Base-by-base conservation (phyloP, 495 filamentous ascomycete genomes). In the Aspergillus cavernicola region DNA sequence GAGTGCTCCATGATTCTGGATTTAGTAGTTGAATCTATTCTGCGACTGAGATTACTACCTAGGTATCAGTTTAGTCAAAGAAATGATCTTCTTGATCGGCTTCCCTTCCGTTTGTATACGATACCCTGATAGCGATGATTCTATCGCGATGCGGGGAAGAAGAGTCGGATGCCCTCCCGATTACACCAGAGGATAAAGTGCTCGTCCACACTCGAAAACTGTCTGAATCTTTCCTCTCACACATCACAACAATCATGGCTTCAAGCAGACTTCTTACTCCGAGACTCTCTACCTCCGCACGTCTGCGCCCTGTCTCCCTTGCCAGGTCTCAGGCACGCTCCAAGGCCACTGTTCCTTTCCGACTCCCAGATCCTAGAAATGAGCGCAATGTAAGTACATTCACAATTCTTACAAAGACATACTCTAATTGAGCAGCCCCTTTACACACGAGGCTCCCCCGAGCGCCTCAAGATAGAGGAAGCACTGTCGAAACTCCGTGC, bases 361-460 rank as follows among this genome's bases (percentile, higher is more conserved):
- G 64, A 20, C 69, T 72, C 22, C 69, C 69, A 3, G 67, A 64
- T 44, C 56, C 67, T 10, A 52, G 67, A 31, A 72, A 72, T 50
- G 69, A 72, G 45, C 66, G 66, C 4, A 72, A 72, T 50, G 67
- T 72, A 36, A 61, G 68, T 55, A 19, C 28, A 6, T 18, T 3
- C n/a, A 38, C n/a, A 38, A 38, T 8, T 1, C 26, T 31, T 11
- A 7, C n/a, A 29, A 44, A 12, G 16, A 9, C 6, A 20, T 3
- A 40, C n/a, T 12, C 37, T 22, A 40, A 40, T 16, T 22, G 6
- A 28, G 8, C 52, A 92, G 89, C 82, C 85, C 58, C 79, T 84
- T 60, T 95, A 92, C 67, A 80, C 80, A 47, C 84, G 83, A 70
- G 84, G 79, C 51, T 93, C 89, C 0, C 58, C 78, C 12, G 87